Conservation (phyloP, 257 asterid genomes). For the Nicotiana tabacum region DNA sequence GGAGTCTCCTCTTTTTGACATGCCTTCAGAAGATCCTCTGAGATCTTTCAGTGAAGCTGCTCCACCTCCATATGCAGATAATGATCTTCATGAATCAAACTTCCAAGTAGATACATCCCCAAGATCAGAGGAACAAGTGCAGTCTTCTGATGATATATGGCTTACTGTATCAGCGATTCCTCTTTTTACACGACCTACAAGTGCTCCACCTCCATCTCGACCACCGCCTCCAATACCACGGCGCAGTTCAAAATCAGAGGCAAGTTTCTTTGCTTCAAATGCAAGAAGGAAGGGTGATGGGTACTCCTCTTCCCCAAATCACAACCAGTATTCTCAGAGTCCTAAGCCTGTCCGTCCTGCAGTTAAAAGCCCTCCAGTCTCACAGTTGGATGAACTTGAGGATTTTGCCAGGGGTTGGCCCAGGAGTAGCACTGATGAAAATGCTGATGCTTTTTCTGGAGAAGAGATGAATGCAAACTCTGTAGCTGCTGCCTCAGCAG, state of each 20-base stretch:
- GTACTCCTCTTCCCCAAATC: constrained; percentile 44
- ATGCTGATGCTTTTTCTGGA: constrained; percentile 38
- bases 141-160: constrained; percentile 71
- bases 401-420: constrained; percentile 75
- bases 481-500: constrained; percentile 91
- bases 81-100: constrained; percentile 32
- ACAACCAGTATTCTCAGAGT: constrained; percentile 44
- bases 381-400: constrained; percentile 90
- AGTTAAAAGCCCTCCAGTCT: constrained; percentile 49
- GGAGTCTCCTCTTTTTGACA: constrained; percentile 68
- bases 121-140: constrained; percentile 45
- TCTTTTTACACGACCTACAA: constrained; percentile 78
- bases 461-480: constrained; percentile 64
- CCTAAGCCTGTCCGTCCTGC: constrained; percentile 43
- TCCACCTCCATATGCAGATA: constrained; percentile 44
- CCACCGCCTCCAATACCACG: constrained; percentile 93
- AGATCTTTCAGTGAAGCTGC: constrained; percentile 45
- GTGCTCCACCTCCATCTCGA: constrained; percentile 94
- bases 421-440: constrained; percentile 39
- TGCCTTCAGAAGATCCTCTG: constrained; percentile 56
- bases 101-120: constrained; percentile 49
- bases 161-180: constrained; percentile 86
- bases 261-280: constrained; percentile 47
- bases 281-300: constrained; percentile 57
- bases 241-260: constrained; percentile 38